Evolutionary conservation across 2,329 filamentous ascomycete species (phyloP).

Genomic region (Cytospora piceicola): DNA sequence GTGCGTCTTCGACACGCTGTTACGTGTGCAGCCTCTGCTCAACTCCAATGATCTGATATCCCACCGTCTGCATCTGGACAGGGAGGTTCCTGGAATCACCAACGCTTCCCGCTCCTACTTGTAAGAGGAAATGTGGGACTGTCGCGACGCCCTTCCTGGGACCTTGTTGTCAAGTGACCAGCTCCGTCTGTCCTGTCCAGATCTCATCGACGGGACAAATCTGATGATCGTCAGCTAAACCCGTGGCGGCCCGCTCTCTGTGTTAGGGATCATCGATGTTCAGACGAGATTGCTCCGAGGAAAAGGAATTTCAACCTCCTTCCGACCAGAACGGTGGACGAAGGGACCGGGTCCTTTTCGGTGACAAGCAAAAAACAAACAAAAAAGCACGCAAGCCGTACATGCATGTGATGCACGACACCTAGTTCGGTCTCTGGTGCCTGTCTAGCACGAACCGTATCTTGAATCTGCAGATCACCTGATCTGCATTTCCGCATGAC

Average conservation of each 20-base stretch:
- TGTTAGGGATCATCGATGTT: background rate
- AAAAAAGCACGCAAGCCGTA: conserved; percentile 1
- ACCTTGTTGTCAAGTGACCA: too few species aligned
- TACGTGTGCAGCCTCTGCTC: too few species aligned
- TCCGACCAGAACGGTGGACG: background rate
- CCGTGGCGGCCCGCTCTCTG: background rate
- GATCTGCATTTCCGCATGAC: background rate
- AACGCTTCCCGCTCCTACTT: too few species aligned
- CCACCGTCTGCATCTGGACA: background rate
- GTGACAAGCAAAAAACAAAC: background rate
- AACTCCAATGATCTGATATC: background rate
- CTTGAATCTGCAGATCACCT: background rate
- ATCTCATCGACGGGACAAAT: background rate
- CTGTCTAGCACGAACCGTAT: background rate
- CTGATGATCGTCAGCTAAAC: background rate
- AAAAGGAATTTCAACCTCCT: background rate
- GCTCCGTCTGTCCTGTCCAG: too few species aligned
- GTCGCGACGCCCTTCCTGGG: too few species aligned
- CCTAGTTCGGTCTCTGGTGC: background rate
- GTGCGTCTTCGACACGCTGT: too few species aligned
- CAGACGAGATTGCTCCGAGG: background rate
- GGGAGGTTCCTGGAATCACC: too few species aligned
- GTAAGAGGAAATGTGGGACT: too few species aligned
- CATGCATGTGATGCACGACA: conserved; percentile 3
- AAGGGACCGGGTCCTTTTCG: background rate